phyloP scores from a whole-genome alignment of 2,329 filamentous ascomycete genomes.

The Ascochyta pisi region DNA sequence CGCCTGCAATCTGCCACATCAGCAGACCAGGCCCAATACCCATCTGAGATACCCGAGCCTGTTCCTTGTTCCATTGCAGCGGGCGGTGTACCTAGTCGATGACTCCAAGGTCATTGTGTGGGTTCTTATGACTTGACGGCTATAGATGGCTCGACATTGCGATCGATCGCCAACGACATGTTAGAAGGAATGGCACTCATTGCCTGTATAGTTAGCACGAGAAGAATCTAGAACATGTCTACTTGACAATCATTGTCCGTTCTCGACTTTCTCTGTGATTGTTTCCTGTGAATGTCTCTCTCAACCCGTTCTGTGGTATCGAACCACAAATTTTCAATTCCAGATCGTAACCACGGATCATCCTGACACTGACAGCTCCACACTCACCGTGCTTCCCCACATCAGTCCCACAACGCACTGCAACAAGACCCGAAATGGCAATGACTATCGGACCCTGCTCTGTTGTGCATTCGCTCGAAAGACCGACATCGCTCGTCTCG shows the following conservation, averaged over 20 bases:
- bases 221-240: conserved; percentile 3
- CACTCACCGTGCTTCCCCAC: conserved; percentile 7
- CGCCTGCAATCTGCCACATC: conserved; percentile 4
- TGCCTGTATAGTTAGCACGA: conserved; percentile 14
- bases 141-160: conserved; percentile 16
- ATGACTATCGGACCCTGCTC: conserved; percentile 7
- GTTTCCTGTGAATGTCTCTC: not conserved
- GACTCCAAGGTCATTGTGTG: conserved; percentile 9
- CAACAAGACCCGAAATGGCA: not conserved
- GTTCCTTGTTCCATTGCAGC: conserved; percentile 21
- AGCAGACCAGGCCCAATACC: conserved; percentile 30
- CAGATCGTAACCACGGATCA: conserved; percentile 2
- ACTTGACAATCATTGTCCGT: not conserved
- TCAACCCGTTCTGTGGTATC: not conserved
- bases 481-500: conserved; percentile 13
- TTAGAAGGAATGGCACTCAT: conserved; percentile 3
- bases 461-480: conserved; percentile 1
- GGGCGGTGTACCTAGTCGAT: conserved; percentile 23
- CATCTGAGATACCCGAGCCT: conserved; percentile 35
- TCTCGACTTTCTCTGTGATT: not conserved
- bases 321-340: conserved; percentile 3
- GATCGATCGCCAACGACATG: conserved; percentile 14
- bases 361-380: conserved; percentile 8
- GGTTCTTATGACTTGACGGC: conserved; percentile 16
- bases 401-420: not conserved